These are phyloP conservation scores for Tulasnella sp. DNA, from an alignment of 768 basidiomycete genomes.

Conservation along the genomic window DNA sequence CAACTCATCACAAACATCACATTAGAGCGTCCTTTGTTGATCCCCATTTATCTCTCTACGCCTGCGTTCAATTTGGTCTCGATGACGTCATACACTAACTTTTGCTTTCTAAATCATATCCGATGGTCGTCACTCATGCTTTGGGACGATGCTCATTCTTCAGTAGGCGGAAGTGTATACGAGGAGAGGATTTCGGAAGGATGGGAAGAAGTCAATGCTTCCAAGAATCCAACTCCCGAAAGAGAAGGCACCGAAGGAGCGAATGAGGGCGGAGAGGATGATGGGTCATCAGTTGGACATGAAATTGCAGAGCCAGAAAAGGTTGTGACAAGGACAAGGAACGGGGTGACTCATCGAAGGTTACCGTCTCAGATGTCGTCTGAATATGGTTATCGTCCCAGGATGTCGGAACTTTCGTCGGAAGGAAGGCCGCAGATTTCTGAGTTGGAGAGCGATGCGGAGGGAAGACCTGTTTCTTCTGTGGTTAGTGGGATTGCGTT, in stretches of 20 bases:
- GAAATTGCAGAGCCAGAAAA: too few species aligned
- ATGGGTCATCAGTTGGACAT: neutral
- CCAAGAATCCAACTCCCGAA: neutral
- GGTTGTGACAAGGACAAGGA: too few species aligned
- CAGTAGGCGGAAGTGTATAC: neutral
- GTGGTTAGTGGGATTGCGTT: neutral
- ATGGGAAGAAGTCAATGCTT: neutral
- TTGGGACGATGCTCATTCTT: neutral
- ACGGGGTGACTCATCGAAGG: too few species aligned
- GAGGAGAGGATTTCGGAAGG: neutral
- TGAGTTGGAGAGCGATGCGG: neutral
- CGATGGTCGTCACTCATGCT: constrained; percentile 26
- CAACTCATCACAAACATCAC: neutral
- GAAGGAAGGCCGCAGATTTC: constrained; percentile 4
- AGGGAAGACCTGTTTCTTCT: neutral
- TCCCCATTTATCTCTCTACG: constrained; percentile 72
- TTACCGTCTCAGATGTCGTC: neutral
- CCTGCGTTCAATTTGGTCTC: constrained; percentile 61
- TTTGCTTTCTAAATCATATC: constrained; percentile 72
- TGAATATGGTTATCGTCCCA: neutral
- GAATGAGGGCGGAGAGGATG: neutral
- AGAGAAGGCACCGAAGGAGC: neutral
- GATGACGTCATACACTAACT: constrained; percentile 69
- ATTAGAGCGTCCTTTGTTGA: constrained; percentile 67
- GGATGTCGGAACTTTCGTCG: neutral